Evolutionary conservation across 2,329 filamentous ascomycete species (phyloP).

Genomic region (Magnaporthiopsis rhizophila): DNA sequence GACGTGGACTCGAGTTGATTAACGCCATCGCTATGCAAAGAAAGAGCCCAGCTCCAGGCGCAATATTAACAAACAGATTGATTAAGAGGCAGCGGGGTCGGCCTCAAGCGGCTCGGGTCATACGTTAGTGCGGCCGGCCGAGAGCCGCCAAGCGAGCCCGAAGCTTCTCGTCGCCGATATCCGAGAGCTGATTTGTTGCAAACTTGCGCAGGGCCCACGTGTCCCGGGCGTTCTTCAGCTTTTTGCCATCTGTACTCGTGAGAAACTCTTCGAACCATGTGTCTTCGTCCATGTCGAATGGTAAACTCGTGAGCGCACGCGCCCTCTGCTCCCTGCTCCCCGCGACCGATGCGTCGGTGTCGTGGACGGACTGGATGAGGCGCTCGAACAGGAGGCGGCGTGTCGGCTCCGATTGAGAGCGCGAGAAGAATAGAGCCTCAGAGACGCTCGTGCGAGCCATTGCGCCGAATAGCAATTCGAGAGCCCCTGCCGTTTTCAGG

Average conservation of each 20-base stretch:
- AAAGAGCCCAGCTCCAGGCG: background rate
- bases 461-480: slow-evolving; percentile 61
- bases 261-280: slow-evolving; percentile 66
- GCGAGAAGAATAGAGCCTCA: slow-evolving; percentile 67
- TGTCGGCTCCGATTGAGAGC: slow-evolving; percentile 52
- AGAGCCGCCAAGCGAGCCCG: slow-evolving; percentile 3
- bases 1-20: background rate
- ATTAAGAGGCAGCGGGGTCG: background rate
- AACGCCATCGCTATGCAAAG: slow-evolving; percentile 7
- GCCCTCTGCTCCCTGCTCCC: slow-evolving; percentile 15
- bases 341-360: background rate
- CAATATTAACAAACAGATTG: background rate
- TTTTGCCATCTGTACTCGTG: slow-evolving; percentile 54
- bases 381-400: slow-evolving; percentile 60
- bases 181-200: slow-evolving; percentile 52
- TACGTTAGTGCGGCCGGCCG: background rate
- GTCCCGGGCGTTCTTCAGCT: slow-evolving; percentile 58
- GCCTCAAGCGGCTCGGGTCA: too few relatives aligned
- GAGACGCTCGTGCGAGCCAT: slow-evolving; percentile 59
- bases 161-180: slow-evolving; percentile 31
- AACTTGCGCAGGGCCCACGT: slow-evolving; percentile 68
- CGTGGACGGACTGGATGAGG: slow-evolving; percentile 51
- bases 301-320: slow-evolving; percentile 54
- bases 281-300: slow-evolving; percentile 64
- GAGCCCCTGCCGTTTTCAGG: slow-evolving; percentile 53